Evolutionary conservation across 805 yeast genomes (phyloP).

Genomic region (Scheffersomyces stipitis): DNA sequence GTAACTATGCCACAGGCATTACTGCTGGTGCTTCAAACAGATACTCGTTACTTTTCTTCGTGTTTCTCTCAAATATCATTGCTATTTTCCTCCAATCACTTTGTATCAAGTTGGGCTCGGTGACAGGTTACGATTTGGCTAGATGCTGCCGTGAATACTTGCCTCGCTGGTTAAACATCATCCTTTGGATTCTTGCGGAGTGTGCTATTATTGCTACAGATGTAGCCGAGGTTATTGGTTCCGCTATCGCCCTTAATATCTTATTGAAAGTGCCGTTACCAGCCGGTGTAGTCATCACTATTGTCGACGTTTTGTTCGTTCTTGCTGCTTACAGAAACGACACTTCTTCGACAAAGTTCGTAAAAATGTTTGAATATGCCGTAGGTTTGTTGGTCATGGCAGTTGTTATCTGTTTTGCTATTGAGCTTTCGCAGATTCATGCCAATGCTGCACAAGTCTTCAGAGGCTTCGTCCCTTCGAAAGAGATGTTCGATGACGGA

Average conservation of each 20-base stretch:
- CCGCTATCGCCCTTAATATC: conserved; percentile 51
- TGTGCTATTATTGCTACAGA: conserved; percentile 52
- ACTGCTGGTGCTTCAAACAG: conserved; percentile 47
- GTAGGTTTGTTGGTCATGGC: conserved; percentile 44
- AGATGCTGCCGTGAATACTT: conserved; percentile 41
- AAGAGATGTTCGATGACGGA: conserved; percentile 39
- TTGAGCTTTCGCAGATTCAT: conserved; percentile 41
- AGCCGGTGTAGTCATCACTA: conserved; percentile 49
- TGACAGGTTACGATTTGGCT: conserved; percentile 49
- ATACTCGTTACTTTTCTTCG: conserved; percentile 43
- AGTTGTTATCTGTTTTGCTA: conserved; percentile 46
- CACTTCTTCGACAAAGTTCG: conserved; percentile 35
- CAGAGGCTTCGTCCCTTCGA: conserved; percentile 46
- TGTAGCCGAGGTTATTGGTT: conserved; percentile 54
- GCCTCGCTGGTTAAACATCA: conserved; percentile 39
- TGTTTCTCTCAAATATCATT: conserved; percentile 42
- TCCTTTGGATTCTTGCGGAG: conserved; percentile 45
- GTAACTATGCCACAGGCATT: conserved; percentile 50
- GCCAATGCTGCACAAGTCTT: conserved; percentile 32
- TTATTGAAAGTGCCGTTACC: conserved; percentile 45
- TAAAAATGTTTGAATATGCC: conserved; percentile 38
- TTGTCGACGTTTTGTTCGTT: conserved; percentile 46
- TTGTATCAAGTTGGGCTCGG: conserved; percentile 48
- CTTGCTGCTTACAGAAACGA: conserved; percentile 48
- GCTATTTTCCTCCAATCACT: conserved; percentile 48